Conservation (phyloP, 2,329 filamentous ascomycete genomes). For the Ambrosiella cleistominuta region DNA sequence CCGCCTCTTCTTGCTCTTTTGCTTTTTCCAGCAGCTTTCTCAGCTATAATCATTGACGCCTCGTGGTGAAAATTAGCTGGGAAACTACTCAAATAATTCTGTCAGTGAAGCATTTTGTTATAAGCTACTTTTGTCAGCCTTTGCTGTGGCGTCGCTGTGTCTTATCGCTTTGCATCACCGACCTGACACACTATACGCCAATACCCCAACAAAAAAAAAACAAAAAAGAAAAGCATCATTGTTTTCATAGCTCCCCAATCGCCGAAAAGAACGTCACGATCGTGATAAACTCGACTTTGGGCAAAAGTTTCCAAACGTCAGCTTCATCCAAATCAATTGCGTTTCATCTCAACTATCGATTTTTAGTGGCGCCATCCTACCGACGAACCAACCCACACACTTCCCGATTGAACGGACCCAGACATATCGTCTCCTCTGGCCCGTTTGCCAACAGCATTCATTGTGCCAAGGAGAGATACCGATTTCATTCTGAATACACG, state of each 20-base stretch:
- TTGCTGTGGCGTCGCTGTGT: background rate
- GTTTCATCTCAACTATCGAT: background rate
- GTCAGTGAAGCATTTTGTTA: background rate
- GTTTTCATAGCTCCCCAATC: background rate
- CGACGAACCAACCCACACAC: background rate
- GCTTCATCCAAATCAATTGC: too few species aligned
- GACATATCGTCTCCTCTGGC: background rate
- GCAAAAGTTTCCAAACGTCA: too few species aligned
- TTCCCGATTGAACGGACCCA: background rate
- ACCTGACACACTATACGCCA: background rate
- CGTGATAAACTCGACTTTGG: too few species aligned
- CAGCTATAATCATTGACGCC: too few species aligned
- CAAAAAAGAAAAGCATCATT: background rate
- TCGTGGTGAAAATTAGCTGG: too few species aligned
- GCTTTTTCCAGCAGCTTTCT: too few species aligned
- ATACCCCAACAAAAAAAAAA: background rate
- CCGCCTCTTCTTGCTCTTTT: too few species aligned
- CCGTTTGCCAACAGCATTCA: slow-evolving; percentile 6
- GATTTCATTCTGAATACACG: background rate
- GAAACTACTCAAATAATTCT: background rate
- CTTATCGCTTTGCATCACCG: background rate
- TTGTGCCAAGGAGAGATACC: slow-evolving; percentile 4
- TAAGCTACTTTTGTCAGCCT: background rate
- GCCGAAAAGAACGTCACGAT: background rate
- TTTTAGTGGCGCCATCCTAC: background rate